Conservation (phyloP, 2,329 filamentous ascomycete species). For the Epichloe festucae region DNA sequence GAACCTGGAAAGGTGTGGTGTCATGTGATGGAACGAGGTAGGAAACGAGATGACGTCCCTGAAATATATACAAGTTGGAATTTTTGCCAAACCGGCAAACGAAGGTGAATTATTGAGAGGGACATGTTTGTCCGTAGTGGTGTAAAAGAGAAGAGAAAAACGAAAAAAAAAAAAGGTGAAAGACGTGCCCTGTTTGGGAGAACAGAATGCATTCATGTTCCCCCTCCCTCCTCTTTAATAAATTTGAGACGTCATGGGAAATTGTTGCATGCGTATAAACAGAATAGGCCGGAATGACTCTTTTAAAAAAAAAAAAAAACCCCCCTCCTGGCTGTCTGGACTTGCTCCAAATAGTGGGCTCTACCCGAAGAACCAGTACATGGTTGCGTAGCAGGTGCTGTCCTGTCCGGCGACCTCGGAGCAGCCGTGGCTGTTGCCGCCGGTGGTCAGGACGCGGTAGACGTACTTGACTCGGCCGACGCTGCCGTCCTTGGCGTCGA, state of each 20-base stretch:
- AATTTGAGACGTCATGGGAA: too few relatives aligned
- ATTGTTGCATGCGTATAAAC: too few relatives aligned
- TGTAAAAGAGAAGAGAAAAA: background rate
- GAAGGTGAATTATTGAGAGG: background rate
- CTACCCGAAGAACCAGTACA: constrained; percentile 41
- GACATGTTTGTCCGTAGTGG: background rate
- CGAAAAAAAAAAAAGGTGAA: too few relatives aligned
- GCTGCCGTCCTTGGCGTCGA: constrained; percentile 28
- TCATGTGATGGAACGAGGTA: too few relatives aligned
- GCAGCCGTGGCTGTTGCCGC: constrained; percentile 34
- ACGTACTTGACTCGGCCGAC: constrained; percentile 24
- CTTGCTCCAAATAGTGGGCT: too few relatives aligned
- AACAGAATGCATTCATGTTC: background rate
- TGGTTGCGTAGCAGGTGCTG: constrained; percentile 43
- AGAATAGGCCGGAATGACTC: too few relatives aligned
- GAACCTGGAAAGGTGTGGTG: too few relatives aligned
- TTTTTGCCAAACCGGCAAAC: background rate
- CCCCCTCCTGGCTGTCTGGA: too few relatives aligned
- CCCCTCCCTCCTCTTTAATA: too few relatives aligned
- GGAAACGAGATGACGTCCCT: background rate
- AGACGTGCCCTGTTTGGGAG: background rate
- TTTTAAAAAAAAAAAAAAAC: too few relatives aligned
- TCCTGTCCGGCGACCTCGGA: constrained; percentile 23
- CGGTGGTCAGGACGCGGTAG: constrained; percentile 43
- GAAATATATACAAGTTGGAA: background rate